These are phyloP conservation scores for Starmerella etchellsii DNA, from an alignment of 805 yeast species.

Conservation along the genomic window DNA sequence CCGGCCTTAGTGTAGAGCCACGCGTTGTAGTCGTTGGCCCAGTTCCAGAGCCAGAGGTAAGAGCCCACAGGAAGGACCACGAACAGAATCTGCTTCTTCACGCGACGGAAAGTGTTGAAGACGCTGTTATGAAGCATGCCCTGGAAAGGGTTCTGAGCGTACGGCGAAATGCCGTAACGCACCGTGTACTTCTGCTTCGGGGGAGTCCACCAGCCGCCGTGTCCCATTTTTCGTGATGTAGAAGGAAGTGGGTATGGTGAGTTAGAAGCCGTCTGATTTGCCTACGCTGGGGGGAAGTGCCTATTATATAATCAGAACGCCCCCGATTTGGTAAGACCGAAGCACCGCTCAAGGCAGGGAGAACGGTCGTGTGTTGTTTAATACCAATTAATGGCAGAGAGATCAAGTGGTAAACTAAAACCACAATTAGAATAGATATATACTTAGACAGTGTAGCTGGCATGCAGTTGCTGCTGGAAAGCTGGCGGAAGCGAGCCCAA, in stretches of 20 bases:
- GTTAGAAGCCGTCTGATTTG: too few species aligned
- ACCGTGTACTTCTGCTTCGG: constrained; percentile 32
- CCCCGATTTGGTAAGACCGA: too few species aligned
- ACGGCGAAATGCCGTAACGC: constrained; percentile 83
- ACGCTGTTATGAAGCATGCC: constrained; percentile 75
- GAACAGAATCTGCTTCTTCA: constrained; percentile 69
- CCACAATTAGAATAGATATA: too few species aligned
- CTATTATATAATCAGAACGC: too few species aligned
- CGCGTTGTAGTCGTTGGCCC: constrained; percentile 78
- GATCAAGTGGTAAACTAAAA: too few species aligned
- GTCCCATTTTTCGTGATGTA: constrained; percentile 12
- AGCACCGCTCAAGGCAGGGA: too few species aligned
- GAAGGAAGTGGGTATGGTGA: too few species aligned
- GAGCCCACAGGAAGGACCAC: constrained; percentile 63
- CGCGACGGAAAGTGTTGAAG: constrained; percentile 91
- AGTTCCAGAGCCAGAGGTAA: constrained; percentile 77
- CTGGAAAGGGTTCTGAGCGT: constrained; percentile 82
- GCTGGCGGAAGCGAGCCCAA: constrained; percentile 17
- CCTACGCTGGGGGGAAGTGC: too few species aligned
- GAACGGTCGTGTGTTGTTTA: too few species aligned
- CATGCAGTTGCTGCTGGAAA: constrained; percentile 20
- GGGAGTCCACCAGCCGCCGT: constrained; percentile 21
- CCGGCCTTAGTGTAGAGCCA: constrained; percentile 96
- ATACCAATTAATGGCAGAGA: too few species aligned
- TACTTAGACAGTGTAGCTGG: constrained; percentile 9